A percentile compares a stretch with the other conserved stretches of the same genome.
These are phyloP conservation scores for Fraxinus nigra DNA, from an alignment of 305 asterid species.

Conservation along the genomic window DNA sequence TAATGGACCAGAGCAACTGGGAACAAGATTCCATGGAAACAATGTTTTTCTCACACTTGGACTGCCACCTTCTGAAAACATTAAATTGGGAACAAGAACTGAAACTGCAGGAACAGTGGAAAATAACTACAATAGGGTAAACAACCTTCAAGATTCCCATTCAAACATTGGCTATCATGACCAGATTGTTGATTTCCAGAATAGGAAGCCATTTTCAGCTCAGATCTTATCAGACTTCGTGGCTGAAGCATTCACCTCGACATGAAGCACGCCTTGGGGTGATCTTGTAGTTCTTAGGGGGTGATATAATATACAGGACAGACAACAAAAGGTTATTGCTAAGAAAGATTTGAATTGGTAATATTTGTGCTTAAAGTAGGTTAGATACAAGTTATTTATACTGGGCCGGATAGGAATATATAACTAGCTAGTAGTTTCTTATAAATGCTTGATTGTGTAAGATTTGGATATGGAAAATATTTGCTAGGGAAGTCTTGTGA, in stretches of 20 bases:
- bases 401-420: neutral
- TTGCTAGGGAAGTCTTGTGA: neutral
- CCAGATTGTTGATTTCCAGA: constrained; percentile 52
- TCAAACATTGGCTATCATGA: constrained; percentile 34
- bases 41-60: constrained; percentile 58
- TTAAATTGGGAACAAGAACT: constrained; percentile 33
- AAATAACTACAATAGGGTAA: constrained; percentile 24
- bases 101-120: constrained; percentile 30
- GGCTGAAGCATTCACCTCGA: constrained; percentile 31
- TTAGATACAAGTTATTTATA: neutral
- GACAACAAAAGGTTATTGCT: neutral
- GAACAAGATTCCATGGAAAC: constrained; percentile 45
- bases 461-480: neutral
- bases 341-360: neutral
- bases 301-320: neutral
- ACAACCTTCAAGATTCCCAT: constrained; percentile 31
- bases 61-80: constrained; percentile 49
- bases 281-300: neutral
- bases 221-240: constrained; percentile 59
- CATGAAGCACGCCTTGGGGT: neutral
- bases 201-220: constrained; percentile 45
- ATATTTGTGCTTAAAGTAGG: neutral
- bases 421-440: neutral
- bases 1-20: constrained; percentile 35
- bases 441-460: neutral